Conservation (phyloP, 768 basidiomycete species). For the Trametes elegans region DNA sequence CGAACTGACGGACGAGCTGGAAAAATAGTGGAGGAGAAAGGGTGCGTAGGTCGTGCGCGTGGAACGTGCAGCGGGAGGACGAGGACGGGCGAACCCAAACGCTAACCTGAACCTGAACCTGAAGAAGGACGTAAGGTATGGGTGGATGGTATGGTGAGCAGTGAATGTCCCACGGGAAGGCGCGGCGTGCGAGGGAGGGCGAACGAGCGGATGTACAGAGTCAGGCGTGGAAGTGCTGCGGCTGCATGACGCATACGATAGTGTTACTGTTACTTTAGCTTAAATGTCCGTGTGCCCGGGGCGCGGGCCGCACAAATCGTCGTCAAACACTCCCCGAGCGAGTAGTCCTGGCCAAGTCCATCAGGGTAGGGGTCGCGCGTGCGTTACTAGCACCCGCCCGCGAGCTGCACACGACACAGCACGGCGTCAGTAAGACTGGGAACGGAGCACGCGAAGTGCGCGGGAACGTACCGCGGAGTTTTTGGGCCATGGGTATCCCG, state of each 20-base stretch:
- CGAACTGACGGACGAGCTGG: too few species aligned
- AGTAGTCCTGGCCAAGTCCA: not conserved
- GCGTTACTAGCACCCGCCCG: conserved; percentile 7
- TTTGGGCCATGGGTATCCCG: conserved; percentile 34
- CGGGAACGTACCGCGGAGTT: conserved; percentile 27
- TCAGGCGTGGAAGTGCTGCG: conserved; percentile 1
- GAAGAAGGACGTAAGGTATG: not conserved
- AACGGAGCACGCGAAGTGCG: not conserved
- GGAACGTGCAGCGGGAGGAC: too few species aligned
- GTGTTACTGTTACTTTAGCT: conserved; percentile 21
- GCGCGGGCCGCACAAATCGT: not conserved
- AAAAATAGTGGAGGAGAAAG: too few species aligned
- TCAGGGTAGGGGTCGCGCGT: not conserved
- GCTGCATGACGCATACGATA: conserved; percentile 13
- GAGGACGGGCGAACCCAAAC: too few species aligned
- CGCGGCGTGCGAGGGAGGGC: not conserved
- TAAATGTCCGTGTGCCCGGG: conserved; percentile 3
- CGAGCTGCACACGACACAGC: not conserved
- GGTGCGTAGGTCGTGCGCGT: too few species aligned
- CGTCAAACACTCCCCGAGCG: not conserved
- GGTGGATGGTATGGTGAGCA: conserved; percentile 4
- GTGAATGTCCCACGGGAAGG: not conserved
- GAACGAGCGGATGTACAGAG: conserved; percentile 11
- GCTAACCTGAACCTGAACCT: not conserved
- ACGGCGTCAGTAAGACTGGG: not conserved